Evolutionary conservation across 1,284 basidiomycete species (phyloP).

Genomic region (Sphagnurus paluster): DNA sequence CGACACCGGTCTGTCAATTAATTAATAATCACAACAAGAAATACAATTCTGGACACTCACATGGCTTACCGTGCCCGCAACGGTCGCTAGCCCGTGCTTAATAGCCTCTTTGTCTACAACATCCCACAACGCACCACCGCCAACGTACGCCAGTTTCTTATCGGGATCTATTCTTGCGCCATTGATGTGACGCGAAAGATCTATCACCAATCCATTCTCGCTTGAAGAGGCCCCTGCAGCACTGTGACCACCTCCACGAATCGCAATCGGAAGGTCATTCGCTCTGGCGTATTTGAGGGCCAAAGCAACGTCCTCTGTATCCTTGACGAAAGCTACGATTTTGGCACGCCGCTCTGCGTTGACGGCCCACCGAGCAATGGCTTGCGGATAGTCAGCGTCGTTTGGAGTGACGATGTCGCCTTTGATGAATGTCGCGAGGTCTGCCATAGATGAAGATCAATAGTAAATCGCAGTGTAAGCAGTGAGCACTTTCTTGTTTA

Average conservation of each 20-base stretch:
- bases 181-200: conserved; percentile 49
- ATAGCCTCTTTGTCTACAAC: conserved; percentile 55
- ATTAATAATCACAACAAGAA: not conserved
- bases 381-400: conserved; percentile 38
- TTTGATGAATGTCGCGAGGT: conserved; percentile 30
- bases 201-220: conserved; percentile 57
- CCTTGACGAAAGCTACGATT: conserved; percentile 46
- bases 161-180: conserved; percentile 42
- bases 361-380: conserved; percentile 47
- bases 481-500: too few species aligned
- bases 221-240: conserved; percentile 48
- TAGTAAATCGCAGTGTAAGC: too few species aligned
- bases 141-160: conserved; percentile 44
- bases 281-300: conserved; percentile 42
- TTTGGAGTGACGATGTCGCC: conserved; percentile 45
- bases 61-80: conserved; percentile 57
- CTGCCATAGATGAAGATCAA: too few species aligned
- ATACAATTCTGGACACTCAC: conserved; percentile 30
- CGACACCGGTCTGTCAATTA: conserved; percentile 49
- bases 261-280: conserved; percentile 40
- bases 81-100: conserved; percentile 49
- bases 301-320: conserved; percentile 38
- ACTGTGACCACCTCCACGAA: conserved; percentile 56
- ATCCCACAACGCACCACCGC: conserved; percentile 54
- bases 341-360: conserved; percentile 44